These are phyloP conservation scores for Acacia acuminata DNA, from an alignment of 306 rosid genomes.

Conservation along the genomic window DNA sequence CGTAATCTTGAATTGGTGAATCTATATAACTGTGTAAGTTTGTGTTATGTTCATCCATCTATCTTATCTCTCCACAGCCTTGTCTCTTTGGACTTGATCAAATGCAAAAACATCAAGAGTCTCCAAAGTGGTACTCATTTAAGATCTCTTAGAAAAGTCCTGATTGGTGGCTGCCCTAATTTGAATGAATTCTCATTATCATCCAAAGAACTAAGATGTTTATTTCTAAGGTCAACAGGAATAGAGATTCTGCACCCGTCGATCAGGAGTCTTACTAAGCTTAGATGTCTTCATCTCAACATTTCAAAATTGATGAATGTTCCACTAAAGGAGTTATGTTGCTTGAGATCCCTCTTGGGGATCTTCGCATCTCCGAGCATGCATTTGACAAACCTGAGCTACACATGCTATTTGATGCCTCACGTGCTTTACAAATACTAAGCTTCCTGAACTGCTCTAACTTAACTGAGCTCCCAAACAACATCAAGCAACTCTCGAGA, in stretches of 20 bases:
- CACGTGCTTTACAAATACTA: not conserved
- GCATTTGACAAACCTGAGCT: not conserved
- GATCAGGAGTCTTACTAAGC: slow-evolving; percentile 14
- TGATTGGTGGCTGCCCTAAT: not conserved
- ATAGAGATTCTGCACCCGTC: slow-evolving; percentile 18
- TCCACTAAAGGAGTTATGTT: slow-evolving; percentile 10
- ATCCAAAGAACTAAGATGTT: not conserved
- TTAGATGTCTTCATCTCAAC: not conserved
- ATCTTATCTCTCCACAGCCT: not conserved
- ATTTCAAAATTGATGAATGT: not conserved
- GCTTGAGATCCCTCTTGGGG: not conserved
- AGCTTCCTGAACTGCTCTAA: slow-evolving; percentile 1
- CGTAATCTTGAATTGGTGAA: slow-evolving; percentile 15
- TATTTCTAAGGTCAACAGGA: not conserved
- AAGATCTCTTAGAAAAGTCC: not conserved
- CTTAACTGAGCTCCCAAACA: slow-evolving; percentile 27
- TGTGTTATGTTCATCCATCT: not conserved
- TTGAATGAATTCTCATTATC: slow-evolving; percentile 22
- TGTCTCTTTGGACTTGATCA: not conserved
- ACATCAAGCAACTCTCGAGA: not conserved
- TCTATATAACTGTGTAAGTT: slow-evolving; percentile 4
- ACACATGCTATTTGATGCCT: slow-evolving; percentile 9
- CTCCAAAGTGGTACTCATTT: slow-evolving; percentile 20
- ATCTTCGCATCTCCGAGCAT: not conserved
- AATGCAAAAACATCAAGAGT: slow-evolving; percentile 1